Evolutionary conservation across 257 asterid genomes (phyloP).

Genomic region (Salvia hispanica): DNA sequence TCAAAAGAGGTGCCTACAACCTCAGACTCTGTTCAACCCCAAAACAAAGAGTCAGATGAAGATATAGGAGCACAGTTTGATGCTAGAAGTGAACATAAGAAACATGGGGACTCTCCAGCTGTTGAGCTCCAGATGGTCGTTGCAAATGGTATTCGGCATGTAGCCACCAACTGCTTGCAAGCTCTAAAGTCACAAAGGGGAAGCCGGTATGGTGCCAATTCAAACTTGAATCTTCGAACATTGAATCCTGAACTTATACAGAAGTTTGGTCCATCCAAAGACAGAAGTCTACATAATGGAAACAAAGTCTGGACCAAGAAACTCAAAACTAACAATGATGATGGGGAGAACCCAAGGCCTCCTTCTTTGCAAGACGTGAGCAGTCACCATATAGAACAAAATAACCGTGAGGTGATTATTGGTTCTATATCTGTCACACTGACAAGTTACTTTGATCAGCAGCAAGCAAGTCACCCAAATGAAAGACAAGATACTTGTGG

Average conservation of each 20-base stretch:
- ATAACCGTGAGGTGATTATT: slow-evolving; percentile 61
- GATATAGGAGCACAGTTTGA: slow-evolving; percentile 46
- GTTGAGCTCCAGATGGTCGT: slow-evolving; percentile 42
- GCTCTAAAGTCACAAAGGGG: slow-evolving; percentile 56
- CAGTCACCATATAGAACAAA: slow-evolving; percentile 44
- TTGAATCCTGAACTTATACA: slow-evolving; percentile 52
- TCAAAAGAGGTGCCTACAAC: slow-evolving; percentile 39
- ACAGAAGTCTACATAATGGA: slow-evolving; percentile 41
- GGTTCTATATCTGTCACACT: slow-evolving; percentile 77
- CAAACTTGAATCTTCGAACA: slow-evolving; percentile 47
- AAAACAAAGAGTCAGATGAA: slow-evolving; percentile 44
- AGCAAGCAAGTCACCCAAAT: slow-evolving; percentile 29
- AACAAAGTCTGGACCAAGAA: slow-evolving; percentile 83
- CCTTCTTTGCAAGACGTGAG: slow-evolving; percentile 38
- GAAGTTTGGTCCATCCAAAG: slow-evolving; percentile 55
- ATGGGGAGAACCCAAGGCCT: slow-evolving; percentile 41
- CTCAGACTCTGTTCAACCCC: slow-evolving; percentile 40
- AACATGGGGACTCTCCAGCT: slow-evolving; percentile 42
- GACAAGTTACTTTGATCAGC: slow-evolving; percentile 37
- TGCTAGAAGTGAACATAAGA: slow-evolving; percentile 38
- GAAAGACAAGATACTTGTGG: slow-evolving; percentile 32
- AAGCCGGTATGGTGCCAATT: slow-evolving; percentile 50
- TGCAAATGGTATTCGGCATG: slow-evolving; percentile 38
- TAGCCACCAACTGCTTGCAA: slow-evolving; percentile 51
- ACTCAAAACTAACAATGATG: slow-evolving; percentile 47